Percentiles rank a stretch among this genome's conserved stretches.
These are phyloP conservation scores for Pseudocercospora fijiensis DNA, from an alignment of 2,329 filamentous ascomycete species.

Conservation along the genomic window DNA sequence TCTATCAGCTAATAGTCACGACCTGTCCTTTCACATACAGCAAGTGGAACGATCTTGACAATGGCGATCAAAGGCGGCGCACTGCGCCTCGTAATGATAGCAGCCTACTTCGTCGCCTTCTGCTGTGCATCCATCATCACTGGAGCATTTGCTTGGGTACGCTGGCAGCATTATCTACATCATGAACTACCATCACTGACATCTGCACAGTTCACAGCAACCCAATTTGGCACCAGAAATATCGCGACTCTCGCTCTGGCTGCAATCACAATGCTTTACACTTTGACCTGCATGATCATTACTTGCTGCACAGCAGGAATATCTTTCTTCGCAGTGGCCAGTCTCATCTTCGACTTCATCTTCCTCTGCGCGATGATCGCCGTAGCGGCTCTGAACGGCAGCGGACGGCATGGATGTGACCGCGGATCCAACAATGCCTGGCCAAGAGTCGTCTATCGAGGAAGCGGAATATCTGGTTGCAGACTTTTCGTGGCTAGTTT, in stretches of 20 bases:
- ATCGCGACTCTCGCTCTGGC: background rate
- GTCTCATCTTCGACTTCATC: slow-evolving; percentile 14
- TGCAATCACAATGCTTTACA: background rate
- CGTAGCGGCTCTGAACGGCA: background rate
- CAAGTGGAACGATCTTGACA: background rate
- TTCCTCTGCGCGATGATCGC: slow-evolving; percentile 17
- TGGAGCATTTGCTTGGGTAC: slow-evolving; percentile 17
- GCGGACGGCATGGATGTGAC: background rate
- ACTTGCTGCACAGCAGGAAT: slow-evolving; percentile 8
- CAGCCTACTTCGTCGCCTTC: slow-evolving; percentile 15
- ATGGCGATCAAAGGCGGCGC: slow-evolving; percentile 19
- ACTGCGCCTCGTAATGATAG: slow-evolving; percentile 16
- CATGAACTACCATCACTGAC: slow-evolving; percentile 1
- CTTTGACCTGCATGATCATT: background rate
- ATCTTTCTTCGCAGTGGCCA: slow-evolving; percentile 5
- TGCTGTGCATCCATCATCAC: slow-evolving; percentile 15
- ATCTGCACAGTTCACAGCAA: background rate
- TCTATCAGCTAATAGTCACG: background rate
- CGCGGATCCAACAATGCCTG: background rate
- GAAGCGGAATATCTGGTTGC: background rate
- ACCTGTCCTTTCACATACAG: background rate
- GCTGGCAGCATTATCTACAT: background rate
- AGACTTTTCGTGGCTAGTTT: background rate
- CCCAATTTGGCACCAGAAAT: background rate
- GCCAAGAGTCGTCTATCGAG: background rate